Percentiles rank a stretch among this genome's conserved stretches.
phyloP scores from a whole-genome alignment of 202 grass and related monocot species.

The Dendrocalamus latiflorus region DNA sequence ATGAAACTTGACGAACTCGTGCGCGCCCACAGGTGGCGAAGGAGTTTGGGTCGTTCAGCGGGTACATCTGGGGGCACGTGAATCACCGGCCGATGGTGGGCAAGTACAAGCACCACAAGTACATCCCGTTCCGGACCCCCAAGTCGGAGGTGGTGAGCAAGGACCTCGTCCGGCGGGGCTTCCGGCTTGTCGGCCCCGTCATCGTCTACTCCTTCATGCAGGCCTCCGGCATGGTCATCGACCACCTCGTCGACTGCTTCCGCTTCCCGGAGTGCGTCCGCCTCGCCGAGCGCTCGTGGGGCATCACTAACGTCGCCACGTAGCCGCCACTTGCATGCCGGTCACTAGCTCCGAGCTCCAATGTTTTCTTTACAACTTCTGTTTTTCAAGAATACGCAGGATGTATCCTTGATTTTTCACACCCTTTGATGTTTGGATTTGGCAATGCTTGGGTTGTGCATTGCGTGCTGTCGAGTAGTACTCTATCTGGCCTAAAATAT shows the following conservation, averaged over 20 bases:
- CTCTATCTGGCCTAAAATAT: too few species aligned
- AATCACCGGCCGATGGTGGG: slow-evolving; percentile 76
- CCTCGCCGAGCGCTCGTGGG: slow-evolving; percentile 69
- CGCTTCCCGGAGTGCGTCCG: slow-evolving; percentile 64
- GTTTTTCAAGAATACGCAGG: not conserved
- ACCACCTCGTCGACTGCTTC: slow-evolving; percentile 85
- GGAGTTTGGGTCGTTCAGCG: slow-evolving; percentile 94
- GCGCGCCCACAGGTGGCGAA: too few species aligned
- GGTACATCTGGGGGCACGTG: slow-evolving; percentile 87
- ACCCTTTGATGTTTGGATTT: not conserved
- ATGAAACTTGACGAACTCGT: too few species aligned
- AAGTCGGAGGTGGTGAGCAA: slow-evolving; percentile 93
- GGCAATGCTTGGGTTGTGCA: not conserved
- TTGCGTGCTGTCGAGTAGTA: too few species aligned
- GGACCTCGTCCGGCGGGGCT: slow-evolving; percentile 74
- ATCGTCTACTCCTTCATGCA: slow-evolving; percentile 98
- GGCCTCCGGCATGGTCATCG: slow-evolving; percentile 70
- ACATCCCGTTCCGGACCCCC: slow-evolving; percentile 77
- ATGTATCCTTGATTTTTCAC: not conserved
- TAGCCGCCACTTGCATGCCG: not conserved
- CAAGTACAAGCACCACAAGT: slow-evolving; percentile 68
- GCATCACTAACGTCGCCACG: slow-evolving; percentile 67
- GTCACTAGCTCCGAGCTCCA: not conserved
- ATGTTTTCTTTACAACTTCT: not conserved
- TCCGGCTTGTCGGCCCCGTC: slow-evolving; percentile 82